Conservation (phyloP, 768 basidiomycete genomes). For the Lactarius sp. region DNA sequence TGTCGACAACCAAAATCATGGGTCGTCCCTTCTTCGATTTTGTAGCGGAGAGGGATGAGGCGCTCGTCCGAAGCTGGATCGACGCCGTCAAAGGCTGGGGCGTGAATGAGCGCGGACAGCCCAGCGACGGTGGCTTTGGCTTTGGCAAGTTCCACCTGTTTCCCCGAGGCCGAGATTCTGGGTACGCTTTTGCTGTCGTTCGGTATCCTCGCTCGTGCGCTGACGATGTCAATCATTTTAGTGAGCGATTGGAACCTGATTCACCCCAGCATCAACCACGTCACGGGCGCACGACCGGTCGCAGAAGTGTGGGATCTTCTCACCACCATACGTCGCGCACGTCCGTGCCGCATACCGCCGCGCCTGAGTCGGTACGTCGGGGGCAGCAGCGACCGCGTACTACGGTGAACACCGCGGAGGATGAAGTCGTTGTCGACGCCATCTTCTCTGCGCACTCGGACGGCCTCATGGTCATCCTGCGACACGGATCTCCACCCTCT, state of each 20-base stretch:
- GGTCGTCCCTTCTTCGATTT: slow-evolving; percentile 74
- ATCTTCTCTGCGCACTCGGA: slow-evolving; percentile 86
- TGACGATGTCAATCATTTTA: not conserved
- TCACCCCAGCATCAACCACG: slow-evolving; percentile 8
- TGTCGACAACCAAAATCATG: slow-evolving; percentile 54
- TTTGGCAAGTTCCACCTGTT: slow-evolving; percentile 65
- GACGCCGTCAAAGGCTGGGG: slow-evolving; percentile 78
- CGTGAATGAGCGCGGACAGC: slow-evolving; percentile 78
- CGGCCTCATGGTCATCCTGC: slow-evolving; percentile 74
- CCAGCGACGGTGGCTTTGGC: slow-evolving; percentile 80
- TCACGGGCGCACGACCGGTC: slow-evolving; percentile 1
- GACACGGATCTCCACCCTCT: slow-evolving; percentile 38
- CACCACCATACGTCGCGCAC: slow-evolving; percentile 4
- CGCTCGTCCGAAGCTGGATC: slow-evolving; percentile 65
- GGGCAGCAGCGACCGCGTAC: not conserved
- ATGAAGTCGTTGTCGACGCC: slow-evolving; percentile 61
- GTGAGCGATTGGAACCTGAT: slow-evolving; percentile 20
- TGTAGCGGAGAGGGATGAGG: slow-evolving; percentile 58
- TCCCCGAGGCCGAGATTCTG: slow-evolving; percentile 57
- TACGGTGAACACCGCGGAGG: slow-evolving; percentile 23
- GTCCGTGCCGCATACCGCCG: not conserved
- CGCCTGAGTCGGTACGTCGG: not conserved
- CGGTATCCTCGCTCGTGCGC: not conserved
- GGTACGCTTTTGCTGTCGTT: slow-evolving; percentile 35
- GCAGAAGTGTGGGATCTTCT: not conserved